Percentiles rank a stretch among this genome's conserved stretches.
phyloP scores from a whole-genome alignment of 192 early-diverging fungal species.

The Coemansia sp. region DNA sequence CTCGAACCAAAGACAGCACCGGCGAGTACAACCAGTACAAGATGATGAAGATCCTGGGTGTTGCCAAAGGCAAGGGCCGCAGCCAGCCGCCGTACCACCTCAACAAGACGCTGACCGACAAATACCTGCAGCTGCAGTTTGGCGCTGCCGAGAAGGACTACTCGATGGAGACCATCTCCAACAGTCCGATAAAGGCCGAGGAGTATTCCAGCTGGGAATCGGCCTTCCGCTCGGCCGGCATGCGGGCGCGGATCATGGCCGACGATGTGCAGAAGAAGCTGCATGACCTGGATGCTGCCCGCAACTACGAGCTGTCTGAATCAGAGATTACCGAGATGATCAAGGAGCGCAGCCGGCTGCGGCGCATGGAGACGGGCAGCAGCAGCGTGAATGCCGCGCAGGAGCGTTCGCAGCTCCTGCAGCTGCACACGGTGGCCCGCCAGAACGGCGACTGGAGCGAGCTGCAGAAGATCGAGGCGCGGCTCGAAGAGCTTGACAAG shows the following conservation, averaged over 20 bases:
- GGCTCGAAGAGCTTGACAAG: constrained; percentile 36
- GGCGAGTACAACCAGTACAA: constrained; percentile 60
- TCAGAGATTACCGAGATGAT: constrained; percentile 68
- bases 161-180: constrained; percentile 78
- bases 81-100: constrained; percentile 62
- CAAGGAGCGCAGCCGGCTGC: constrained; percentile 55
- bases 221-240: constrained; percentile 53
- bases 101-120: constrained; percentile 63
- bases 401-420: constrained; percentile 55
- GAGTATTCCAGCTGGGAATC: constrained; percentile 62
- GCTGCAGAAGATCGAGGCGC: constrained; percentile 43
- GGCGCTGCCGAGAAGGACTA: constrained; percentile 68
- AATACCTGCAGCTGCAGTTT: constrained; percentile 64
- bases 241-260: constrained; percentile 46
- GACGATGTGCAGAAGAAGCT: constrained; percentile 58
- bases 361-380: constrained; percentile 28
- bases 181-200: constrained; percentile 61
- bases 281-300: constrained; percentile 58
- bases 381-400: constrained; percentile 37
- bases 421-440: constrained; percentile 54
- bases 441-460: constrained; percentile 54
- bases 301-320: constrained; percentile 61
- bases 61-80: constrained; percentile 56
- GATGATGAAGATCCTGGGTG: constrained; percentile 62
- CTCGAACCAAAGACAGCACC: constrained; percentile 42